phyloP scores from a whole-genome alignment of 78 protist species.

The slime mould (Dictyostelium discoideum) region dicty_2.7 NC_007091.3:1046501-1047000 shows the following conservation, averaged over 20 bases:
- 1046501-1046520: background rate
- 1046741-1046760: background rate
- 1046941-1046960: background rate
- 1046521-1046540: background rate
- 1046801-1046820: background rate
- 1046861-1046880: background rate
- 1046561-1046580: constrained; percentile 9
- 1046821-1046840: background rate
- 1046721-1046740: background rate
- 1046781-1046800: background rate
- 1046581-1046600: background rate
- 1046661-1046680: background rate
- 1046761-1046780: constrained; percentile 26
- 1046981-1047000: constrained; percentile 6
- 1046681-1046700: constrained; percentile 10
- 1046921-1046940: background rate
- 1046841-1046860: background rate
- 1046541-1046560: background rate
- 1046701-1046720: background rate
- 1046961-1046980: background rate
- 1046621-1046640: background rate
- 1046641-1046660: constrained; percentile 18
- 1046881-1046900: background rate
- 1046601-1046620: background rate
- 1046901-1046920: background rate